Base-by-base conservation (phyloP, 129 eudicot species). In the Chrysanthemum makinoi region DNA sequence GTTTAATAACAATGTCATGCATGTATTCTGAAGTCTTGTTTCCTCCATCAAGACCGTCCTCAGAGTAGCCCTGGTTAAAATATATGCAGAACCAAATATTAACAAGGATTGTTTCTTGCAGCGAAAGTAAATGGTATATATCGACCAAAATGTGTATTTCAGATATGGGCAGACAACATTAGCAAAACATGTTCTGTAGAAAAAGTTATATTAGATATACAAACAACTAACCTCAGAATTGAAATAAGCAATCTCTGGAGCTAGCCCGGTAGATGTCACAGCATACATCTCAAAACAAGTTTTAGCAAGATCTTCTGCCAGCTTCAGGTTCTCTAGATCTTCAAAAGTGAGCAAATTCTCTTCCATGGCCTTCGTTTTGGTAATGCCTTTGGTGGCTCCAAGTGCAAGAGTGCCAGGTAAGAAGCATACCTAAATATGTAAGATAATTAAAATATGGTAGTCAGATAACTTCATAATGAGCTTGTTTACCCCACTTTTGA, bases 341-440 rank as follows among this genome's bases (percentile, higher is more conserved):
- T 94, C 96, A 75, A 86, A 87, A 55, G 82, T 82, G 55, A 94
- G 86, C 73, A 84, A 75, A 78, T 88, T 86, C 24, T 82, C 72
- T 81, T 75, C 75, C 96, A 86, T 84, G 24, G 96, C 96, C 78
- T 80, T 83, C 15, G 83, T 82, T 81, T 83, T 90, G 6, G 88
- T 80, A 10, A 77, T 57, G 65, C 99, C 97, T 83, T 89, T 94
- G 53, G 99, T 94, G 77, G 97, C 99, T 75, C 96, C 99, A 78
- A 93, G 95, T 53, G 98, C 96, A 58, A 94, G 98, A 44, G 96
- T 82, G 12, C 98, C 98, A 66, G 98, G 90, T 59, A 94, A 91
- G 68, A 94, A 94, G 68, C 98, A 94, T n/a, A 88, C 98, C 97
- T 94, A 65, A 47, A 74, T 26, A 67, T 28, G 72, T 49, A 28